Evolutionary conservation across 495 filamentous ascomycete species (phyloP), one percentile per base, ranked within the genome.

Genomic region (Podospora sp.): DNA sequence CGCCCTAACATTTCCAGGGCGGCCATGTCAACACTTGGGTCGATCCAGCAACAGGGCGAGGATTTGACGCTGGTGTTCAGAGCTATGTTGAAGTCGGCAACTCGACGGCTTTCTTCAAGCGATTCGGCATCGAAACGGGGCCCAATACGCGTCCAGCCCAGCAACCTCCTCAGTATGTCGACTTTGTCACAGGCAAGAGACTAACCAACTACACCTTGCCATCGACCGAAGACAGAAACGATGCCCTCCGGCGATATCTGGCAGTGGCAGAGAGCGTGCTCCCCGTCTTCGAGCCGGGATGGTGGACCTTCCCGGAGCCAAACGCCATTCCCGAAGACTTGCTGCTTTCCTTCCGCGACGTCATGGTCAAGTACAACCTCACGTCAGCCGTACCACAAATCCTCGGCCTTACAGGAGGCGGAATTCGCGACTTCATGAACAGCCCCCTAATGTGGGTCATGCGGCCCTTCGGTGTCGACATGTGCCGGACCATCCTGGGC

Each of bases 21-120:
- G 81, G 78, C 59, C 80, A 80, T 71, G 77, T 77, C 61, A 75
- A 80, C 68, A 81, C 79, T 3, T 83, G 76, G 67, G 68, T 73
- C 49, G 76, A 78, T 60, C 72, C 74, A 22, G 66, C 69, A 36
- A 78, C 75, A n/a, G 73, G 71, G 29, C 65, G 65, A 22, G 68
- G 72, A 1, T 76, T 73, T 69, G 76, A 83, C 64, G 80, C 75
- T 66, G 81, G 81, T 14, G 79, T 80, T 7, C 74, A 79, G 58
- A 72, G 69, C 67, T 83, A 79, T 66, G 73, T 81, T 67, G 75
- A 79, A 59, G 59, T 76, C 6, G 71, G 71, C 62, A 69, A 71
- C 58, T 70, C 81, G 1, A 76, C 57, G 60, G 72, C 67, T 6
- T 84, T 77, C 68, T 84, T 86, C 68, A 70, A 70, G n/a, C 77